Evolutionary conservation across 257 asterid genomes (phyloP), one percentile per base, ranked within the genome.

Genomic region (Nicotiana knightiana): DNA sequence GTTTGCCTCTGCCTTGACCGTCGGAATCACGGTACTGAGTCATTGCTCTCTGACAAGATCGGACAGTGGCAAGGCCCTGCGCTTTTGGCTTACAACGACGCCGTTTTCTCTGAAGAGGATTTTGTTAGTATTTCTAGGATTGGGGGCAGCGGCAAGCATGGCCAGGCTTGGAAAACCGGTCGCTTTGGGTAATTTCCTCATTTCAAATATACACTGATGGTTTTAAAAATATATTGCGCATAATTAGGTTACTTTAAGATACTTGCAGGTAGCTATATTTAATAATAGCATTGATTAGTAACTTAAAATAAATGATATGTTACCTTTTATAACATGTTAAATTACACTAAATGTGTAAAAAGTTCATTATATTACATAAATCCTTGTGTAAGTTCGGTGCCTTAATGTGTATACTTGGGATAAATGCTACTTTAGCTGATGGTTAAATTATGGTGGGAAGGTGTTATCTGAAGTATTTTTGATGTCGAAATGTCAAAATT

Each of bases 1-100:
- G 92, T 95, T 79, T 89, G 94, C 81, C 91, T 95, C 61, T 95
- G 99, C 89, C 94, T 95, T 59, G 99, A 95, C 85, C 94, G 97
- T 59, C 87, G 98, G 64, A 75, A 87, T 26, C 99, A 95, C 77
- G 90, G 86, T 62, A 85, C 86, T 32, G 85, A 89, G 21, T 92
- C 98, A 53, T 89, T 95, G 79, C 90, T 95, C 39, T 90, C 97
- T 18, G 90, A 88, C 67, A 80, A 86, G 80, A 92, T 95, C 32
- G 92, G 93, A 1, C 93, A 89, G 91, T 95, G 97, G 96, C 99
- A 95, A 87, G 99, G 99, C 7, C 97, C 99, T 16, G 90, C 99
- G 3, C 90, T 95, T 26, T 81, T 95, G 88, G 97, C 94, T 17
- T 95, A 89, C 85, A 95, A 95, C 83, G 93, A 95, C 63, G 99